Percentiles rank a stretch among this genome's conserved stretches.
Evolutionary conservation across 352 stramenopile species (phyloP).

Genomic region (Sclerospora graminicola): DNA sequence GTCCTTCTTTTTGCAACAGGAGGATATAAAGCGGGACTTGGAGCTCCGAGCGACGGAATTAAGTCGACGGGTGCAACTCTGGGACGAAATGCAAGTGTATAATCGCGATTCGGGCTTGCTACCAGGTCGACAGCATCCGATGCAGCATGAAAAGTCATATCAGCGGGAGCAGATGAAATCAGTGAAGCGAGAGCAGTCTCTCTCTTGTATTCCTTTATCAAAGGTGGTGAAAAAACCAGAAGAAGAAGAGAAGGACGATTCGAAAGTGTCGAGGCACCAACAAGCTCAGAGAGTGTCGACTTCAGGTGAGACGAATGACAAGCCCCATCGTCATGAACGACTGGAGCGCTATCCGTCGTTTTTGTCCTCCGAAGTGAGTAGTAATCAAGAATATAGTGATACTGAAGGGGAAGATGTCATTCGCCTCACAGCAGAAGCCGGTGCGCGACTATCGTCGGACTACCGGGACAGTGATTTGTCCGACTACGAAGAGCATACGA

Average conservation of each 20-base stretch:
- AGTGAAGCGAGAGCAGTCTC: no score
- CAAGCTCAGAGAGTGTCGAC: slow-evolving; percentile 8
- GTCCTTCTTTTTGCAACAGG: slow-evolving; percentile 21
- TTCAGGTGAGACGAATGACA: slow-evolving; percentile 12
- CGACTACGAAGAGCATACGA: slow-evolving; percentile 38
- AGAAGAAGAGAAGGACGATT: slow-evolving; percentile 21
- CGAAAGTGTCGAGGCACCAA: slow-evolving; percentile 6
- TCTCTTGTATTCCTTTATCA: slow-evolving; percentile 9
- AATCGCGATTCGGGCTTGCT: slow-evolving; percentile 19
- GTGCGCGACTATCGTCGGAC: slow-evolving; percentile 11
- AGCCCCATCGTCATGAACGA: slow-evolving; percentile 1
- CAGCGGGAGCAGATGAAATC: slow-evolving; percentile 6
- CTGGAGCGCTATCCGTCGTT: slow-evolving; percentile 21
- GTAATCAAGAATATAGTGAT: slow-evolving; percentile 15
- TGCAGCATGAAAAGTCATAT: slow-evolving; percentile 4
- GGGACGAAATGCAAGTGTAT: slow-evolving; percentile 28
- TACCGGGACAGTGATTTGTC: slow-evolving; percentile 25
- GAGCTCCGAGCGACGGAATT: slow-evolving; percentile 22
- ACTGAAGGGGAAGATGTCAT: slow-evolving; percentile 15
- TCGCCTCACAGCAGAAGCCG: slow-evolving; percentile 17
- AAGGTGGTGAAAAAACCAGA: slow-evolving; percentile 14
- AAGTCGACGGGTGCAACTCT: slow-evolving; percentile 16
- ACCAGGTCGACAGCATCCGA: slow-evolving; percentile 2
- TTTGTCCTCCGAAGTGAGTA: slow-evolving; percentile 24
- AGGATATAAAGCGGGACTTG: slow-evolving; percentile 25